phyloP scores from a whole-genome alignment of 176 grass and related monocot species.

The Dactylis glomerata region DNA sequence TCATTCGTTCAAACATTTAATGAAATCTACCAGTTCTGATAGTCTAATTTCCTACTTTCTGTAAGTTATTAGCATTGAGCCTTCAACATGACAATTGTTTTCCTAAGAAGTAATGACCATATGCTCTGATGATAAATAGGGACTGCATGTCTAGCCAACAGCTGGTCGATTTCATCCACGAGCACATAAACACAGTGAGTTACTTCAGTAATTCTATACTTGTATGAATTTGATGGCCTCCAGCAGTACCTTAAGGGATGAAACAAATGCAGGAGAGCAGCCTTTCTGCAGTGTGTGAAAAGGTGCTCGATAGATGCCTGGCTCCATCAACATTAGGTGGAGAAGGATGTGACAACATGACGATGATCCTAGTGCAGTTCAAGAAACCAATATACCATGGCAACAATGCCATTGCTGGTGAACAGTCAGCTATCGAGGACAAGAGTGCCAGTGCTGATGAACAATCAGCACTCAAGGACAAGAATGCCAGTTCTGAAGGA shows the following conservation, averaged over 20 bases:
- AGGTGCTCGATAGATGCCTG: constrained; percentile 79
- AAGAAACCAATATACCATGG: constrained; percentile 41
- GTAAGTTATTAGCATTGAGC: not conserved
- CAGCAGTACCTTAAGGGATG: not conserved
- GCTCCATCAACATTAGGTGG: constrained; percentile 73
- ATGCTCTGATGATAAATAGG: constrained; percentile 36
- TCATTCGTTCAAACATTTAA: not conserved
- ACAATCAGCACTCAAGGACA: not conserved
- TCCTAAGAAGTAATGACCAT: not conserved
- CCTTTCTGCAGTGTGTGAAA: constrained; percentile 76
- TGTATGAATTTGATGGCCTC: not conserved
- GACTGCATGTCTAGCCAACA: constrained; percentile 93
- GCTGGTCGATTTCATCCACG: constrained; percentile 87
- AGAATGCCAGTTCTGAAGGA: not conserved
- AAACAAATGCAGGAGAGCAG: constrained; percentile 56
- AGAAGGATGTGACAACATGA: constrained; percentile 96
- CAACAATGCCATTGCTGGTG: not conserved
- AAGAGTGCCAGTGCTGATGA: not conserved
- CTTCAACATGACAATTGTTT: not conserved
- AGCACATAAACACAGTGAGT: constrained; percentile 71
- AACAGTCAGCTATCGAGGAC: not conserved
- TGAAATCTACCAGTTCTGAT: not conserved
- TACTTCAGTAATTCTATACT: not conserved
- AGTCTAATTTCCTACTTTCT: not conserved
- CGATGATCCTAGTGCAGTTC: constrained; percentile 86